Evolutionary conservation across 441 rosid species (phyloP).

Genomic region (Arabidopsis hybrid): DNA sequence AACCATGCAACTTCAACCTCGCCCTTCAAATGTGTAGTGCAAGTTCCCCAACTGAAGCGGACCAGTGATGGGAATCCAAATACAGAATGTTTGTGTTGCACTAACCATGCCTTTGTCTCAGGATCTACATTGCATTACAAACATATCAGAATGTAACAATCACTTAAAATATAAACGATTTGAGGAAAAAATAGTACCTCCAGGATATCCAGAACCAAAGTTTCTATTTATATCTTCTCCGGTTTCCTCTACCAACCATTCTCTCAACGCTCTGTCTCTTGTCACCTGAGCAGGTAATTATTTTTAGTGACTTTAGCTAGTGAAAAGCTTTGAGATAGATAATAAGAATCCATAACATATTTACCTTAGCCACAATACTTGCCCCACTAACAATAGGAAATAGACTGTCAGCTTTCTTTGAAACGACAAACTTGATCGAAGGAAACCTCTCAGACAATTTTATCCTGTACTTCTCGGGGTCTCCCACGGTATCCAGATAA

Average conservation of each 20-base stretch:
- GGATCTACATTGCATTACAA: constrained; percentile 64
- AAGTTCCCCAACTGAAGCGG: constrained; percentile 98
- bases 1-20: constrained; percentile 78
- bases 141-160: constrained; percentile 26
- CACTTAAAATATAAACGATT: not conserved
- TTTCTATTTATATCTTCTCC: constrained; percentile 68
- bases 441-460: constrained; percentile 84
- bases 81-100: constrained; percentile 69
- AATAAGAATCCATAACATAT: constrained; percentile 10
- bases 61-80: constrained; percentile 94
- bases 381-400: constrained; percentile 98
- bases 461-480: constrained; percentile 80
- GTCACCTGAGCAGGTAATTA: constrained; percentile 66
- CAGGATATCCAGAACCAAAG: constrained; percentile 98
- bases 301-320: constrained; percentile 19
- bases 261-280: constrained; percentile 86
- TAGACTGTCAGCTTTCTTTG: constrained; percentile 97
- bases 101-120: constrained; percentile 79
- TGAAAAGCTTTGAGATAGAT: constrained; percentile 13
- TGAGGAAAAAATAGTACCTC: constrained; percentile 55
- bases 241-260: constrained; percentile 85
- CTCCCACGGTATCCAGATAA: constrained; percentile 93
- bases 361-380: constrained; percentile 95
- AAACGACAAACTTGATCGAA: constrained; percentile 82
- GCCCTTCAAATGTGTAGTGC: constrained; percentile 72